Evolutionary conservation across 1,284 basidiomycete genomes (phyloP).

Genomic region (Apiotrichum gracile): DNA sequence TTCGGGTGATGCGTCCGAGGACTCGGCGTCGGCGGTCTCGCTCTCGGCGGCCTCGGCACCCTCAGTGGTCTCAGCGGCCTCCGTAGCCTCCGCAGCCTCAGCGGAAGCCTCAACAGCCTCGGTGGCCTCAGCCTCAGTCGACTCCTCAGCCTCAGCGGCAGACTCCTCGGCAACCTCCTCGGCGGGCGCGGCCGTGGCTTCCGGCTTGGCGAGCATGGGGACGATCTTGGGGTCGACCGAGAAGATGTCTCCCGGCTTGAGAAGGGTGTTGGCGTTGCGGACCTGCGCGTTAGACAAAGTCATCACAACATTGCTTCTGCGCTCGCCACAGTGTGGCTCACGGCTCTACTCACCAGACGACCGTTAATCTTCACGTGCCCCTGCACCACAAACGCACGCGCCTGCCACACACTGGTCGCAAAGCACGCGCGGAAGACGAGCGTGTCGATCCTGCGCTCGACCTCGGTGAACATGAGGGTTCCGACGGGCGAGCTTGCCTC

Average conservation of each 20-base stretch:
- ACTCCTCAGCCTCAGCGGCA: conserved; percentile 3
- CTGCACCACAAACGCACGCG: conserved; percentile 75
- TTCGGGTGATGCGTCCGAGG: too few relatives aligned
- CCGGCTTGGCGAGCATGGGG: conserved; percentile 55
- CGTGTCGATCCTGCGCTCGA: conserved; percentile 91
- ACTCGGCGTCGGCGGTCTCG: neutral
- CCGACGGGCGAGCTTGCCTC: conserved; percentile 63
- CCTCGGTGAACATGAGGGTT: conserved; percentile 83
- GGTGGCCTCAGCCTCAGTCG: conserved; percentile 9
- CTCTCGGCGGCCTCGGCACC: neutral
- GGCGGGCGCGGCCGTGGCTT: conserved; percentile 16
- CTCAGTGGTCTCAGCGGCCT: conserved; percentile 10
- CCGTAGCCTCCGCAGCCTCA: conserved; percentile 8
- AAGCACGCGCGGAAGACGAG: conserved; percentile 90
- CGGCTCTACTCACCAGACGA: conserved; percentile 62
- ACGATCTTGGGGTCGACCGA: conserved; percentile 78
- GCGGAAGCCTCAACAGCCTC: conserved; percentile 6
- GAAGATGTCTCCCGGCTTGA: conserved; percentile 92
- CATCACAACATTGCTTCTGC: too few relatives aligned
- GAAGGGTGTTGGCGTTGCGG: conserved; percentile 75
- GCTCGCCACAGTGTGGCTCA: too few relatives aligned
- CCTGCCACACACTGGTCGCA: conserved; percentile 83
- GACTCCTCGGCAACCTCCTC: conserved; percentile 18
- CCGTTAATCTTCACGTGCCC: conserved; percentile 89
- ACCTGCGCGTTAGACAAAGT: conserved; percentile 52